Percentiles rank a stretch among this genome's conserved stretches.
Conservation (phyloP, 495 filamentous ascomycete species). For the Aspergillus sparsus region DNA sequence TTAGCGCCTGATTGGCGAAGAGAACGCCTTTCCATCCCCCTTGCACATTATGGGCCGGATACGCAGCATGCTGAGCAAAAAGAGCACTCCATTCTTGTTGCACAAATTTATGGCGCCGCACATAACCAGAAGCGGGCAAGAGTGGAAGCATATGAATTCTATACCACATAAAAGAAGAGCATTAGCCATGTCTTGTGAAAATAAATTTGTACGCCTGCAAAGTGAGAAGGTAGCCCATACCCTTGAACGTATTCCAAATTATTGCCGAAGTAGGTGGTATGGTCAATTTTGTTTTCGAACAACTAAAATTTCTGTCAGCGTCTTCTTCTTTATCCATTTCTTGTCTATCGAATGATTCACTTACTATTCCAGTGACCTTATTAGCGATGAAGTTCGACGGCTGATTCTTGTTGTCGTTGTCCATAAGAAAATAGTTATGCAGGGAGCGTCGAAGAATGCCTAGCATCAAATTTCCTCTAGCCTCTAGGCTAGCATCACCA, state of each 20-base stretch:
- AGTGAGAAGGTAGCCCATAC: conserved; percentile 25
- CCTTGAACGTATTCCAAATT: conserved; percentile 84
- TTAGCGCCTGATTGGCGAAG: conserved; percentile 76
- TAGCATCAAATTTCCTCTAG: conserved; percentile 83
- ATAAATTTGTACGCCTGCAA: not conserved
- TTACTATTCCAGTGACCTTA: conserved; percentile 81
- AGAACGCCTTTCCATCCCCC: conserved; percentile 88
- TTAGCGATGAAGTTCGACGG: conserved; percentile 77
- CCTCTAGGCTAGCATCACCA: conserved; percentile 78
- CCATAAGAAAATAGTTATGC: conserved; percentile 79
- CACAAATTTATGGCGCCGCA: conserved; percentile 70
- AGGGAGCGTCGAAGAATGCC: conserved; percentile 69
- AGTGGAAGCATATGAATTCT: conserved; percentile 96
- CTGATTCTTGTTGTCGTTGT: conserved; percentile 68
- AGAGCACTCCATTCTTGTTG: conserved; percentile 81
- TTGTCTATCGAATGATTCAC: conserved; percentile 19
- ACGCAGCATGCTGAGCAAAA: conserved; percentile 54
- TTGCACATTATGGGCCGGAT: conserved; percentile 56
- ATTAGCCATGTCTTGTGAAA: not conserved
- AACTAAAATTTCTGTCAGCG: conserved; percentile 47
- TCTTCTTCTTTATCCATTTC: not conserved
- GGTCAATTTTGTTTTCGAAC: conserved; percentile 96
- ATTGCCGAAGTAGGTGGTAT: conserved; percentile 88
- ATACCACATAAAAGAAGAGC: conserved; percentile 10
- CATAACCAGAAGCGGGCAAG: conserved; percentile 67